Conservation (phyloP, 345 rosid species). For the Pistacia vera region DNA sequence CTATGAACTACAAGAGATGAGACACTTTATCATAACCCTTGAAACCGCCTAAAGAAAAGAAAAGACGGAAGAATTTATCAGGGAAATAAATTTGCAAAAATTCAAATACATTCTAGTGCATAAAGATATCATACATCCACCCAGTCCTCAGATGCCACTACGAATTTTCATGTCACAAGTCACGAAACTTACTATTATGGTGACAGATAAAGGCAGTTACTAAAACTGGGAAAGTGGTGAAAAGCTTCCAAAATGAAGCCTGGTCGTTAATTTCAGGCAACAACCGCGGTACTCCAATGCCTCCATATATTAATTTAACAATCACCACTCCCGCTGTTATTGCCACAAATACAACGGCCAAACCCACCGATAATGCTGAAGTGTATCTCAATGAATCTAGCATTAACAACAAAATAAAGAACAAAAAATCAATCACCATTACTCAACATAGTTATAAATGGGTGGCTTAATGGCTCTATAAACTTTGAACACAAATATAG, state of each 20-base stretch:
- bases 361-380: constrained; percentile 61
- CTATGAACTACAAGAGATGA: background rate
- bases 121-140: no score
- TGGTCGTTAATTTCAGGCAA: constrained; percentile 51
- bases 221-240: constrained; percentile 56
- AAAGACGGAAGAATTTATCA: no score
- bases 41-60: no score
- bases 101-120: no score
- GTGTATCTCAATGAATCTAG: constrained; percentile 71
- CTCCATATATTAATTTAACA: constrained; percentile 46
- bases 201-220: constrained; percentile 78
- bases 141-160: no score
- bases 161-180: background rate
- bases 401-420: constrained; percentile 7
- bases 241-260: constrained; percentile 71
- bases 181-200: constrained; percentile 50
- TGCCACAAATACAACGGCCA: constrained; percentile 64
- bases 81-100: no score
- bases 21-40: no score
- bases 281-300: constrained; percentile 49
- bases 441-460: background rate
- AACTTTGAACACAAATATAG: background rate
- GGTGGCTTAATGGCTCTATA: background rate
- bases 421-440: constrained; percentile 3
- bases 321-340: constrained; percentile 58